Percentiles rank a stretch among this genome's conserved stretches.
These are phyloP conservation scores for Kodamaea alishanica DNA, from an alignment of 1,139 yeast genomes.

Conservation along the genomic window DNA sequence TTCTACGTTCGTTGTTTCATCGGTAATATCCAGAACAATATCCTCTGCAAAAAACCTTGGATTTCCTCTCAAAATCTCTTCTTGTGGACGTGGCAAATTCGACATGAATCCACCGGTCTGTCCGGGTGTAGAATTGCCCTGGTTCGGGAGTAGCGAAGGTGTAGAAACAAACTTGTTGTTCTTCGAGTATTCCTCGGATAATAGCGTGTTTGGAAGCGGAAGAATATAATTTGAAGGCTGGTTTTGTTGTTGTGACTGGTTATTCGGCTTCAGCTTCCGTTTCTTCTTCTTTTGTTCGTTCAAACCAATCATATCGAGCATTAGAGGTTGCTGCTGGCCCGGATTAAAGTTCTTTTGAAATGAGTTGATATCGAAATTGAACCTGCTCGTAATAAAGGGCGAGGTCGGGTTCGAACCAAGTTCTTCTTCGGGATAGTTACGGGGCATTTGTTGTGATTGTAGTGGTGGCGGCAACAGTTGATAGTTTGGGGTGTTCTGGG, in stretches of 20 bases:
- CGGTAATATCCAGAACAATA: slow-evolving; percentile 8
- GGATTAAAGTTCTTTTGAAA: slow-evolving; percentile 2
- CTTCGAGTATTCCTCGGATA: slow-evolving; percentile 6
- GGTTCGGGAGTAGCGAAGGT: slow-evolving; percentile 4
- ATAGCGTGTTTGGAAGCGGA: slow-evolving; percentile 18
- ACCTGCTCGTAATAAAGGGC: slow-evolving; percentile 14
- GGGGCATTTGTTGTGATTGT: slow-evolving; percentile 7
- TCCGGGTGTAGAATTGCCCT: background rate
- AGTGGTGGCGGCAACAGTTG: slow-evolving; percentile 6
- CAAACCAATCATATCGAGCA: background rate
- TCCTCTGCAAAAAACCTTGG: slow-evolving; percentile 9
- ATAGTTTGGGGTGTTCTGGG: background rate
- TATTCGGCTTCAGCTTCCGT: background rate
- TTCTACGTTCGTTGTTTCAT: slow-evolving; percentile 5
- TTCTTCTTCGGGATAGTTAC: slow-evolving; percentile 9
- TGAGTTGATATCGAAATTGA: slow-evolving; percentile 14
- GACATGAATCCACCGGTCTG: slow-evolving; percentile 1
- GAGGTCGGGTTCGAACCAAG: slow-evolving; percentile 13
- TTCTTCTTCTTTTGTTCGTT: slow-evolving; percentile 1
- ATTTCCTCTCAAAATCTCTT: background rate
- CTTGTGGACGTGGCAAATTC: slow-evolving; percentile 1
- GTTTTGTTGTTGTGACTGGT: background rate
- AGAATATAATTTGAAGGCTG: slow-evolving; percentile 14
- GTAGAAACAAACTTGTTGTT: slow-evolving; percentile 4
- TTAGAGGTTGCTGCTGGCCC: background rate